Evolutionary conservation across 208 protist species (phyloP).

Genomic region (Tetramitus jugosus): DNA sequence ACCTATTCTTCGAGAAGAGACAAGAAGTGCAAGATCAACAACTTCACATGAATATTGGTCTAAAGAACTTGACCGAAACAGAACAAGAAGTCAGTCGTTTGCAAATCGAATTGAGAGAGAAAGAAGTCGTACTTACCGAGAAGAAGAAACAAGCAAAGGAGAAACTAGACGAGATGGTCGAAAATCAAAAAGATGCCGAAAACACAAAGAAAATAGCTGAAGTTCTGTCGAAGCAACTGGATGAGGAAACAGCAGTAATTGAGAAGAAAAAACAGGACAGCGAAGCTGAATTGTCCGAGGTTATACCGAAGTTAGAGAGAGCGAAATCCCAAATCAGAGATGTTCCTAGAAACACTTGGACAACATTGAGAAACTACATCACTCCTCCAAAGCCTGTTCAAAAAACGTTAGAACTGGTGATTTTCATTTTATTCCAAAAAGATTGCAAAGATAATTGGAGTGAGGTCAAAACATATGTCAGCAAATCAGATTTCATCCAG

Average conservation of each 20-base stretch:
- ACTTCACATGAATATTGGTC: constrained; percentile 84
- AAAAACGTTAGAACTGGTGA: constrained; percentile 79
- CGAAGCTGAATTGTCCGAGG: constrained; percentile 80
- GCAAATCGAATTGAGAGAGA: constrained; percentile 41
- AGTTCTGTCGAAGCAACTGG: constrained; percentile 59
- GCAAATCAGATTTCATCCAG: constrained; percentile 82
- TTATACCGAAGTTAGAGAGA: constrained; percentile 85
- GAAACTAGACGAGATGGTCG: constrained; percentile 72
- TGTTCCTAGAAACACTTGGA: constrained; percentile 89
- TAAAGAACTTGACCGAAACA: constrained; percentile 82
- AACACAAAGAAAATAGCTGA: constrained; percentile 66
- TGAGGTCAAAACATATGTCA: constrained; percentile 76
- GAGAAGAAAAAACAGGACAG: constrained; percentile 47
- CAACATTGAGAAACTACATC: constrained; percentile 91
- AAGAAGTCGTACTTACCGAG: constrained; percentile 61
- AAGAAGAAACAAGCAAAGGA: constrained; percentile 69
- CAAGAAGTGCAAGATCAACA: constrained; percentile 82
- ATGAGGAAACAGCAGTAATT: constrained; percentile 63
- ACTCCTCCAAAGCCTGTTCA: constrained; percentile 89
- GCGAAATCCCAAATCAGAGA: constrained; percentile 60
- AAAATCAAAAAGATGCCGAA: constrained; percentile 52
- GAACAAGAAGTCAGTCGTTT: constrained; percentile 62
- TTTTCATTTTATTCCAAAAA: constrained; percentile 61
- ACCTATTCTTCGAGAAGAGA: constrained; percentile 83
- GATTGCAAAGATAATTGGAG: too few relatives aligned